Conservation (phyloP, 139 green algal species). For the Astrephomene gubernaculifera region DNA sequence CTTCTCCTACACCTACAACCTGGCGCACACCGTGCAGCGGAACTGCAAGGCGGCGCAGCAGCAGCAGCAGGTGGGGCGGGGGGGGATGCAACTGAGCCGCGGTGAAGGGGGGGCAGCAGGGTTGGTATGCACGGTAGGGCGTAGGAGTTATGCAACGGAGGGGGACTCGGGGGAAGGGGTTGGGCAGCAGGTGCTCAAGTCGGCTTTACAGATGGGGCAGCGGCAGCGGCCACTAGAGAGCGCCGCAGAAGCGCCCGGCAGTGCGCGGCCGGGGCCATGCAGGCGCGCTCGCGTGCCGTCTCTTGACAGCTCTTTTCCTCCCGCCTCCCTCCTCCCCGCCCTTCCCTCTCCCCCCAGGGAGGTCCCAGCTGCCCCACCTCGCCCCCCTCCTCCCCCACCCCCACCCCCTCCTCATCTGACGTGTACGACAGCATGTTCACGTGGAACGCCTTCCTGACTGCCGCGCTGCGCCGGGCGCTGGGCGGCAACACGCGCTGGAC, state of each 20-base stretch:
- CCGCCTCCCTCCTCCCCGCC: background rate
- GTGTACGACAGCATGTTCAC: slow-evolving; percentile 85
- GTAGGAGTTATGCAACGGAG: background rate
- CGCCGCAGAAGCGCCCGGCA: too few relatives aligned
- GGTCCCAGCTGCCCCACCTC: background rate
- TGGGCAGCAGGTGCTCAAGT: too few relatives aligned
- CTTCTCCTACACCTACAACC: slow-evolving; percentile 90
- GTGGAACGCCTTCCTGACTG: slow-evolving; percentile 94
- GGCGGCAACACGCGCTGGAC: slow-evolving; percentile 75
- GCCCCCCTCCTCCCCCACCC: background rate
- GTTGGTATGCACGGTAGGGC: background rate
- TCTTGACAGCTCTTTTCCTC: background rate
- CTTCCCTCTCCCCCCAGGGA: background rate
- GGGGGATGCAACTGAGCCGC: background rate
- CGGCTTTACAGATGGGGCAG: too few relatives aligned
- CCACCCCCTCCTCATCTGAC: background rate
- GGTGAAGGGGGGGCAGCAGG: background rate
- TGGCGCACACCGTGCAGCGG: slow-evolving; percentile 81
- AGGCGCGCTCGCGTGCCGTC: too few relatives aligned
- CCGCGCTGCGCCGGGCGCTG: slow-evolving; percentile 69
- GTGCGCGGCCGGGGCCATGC: too few relatives aligned
- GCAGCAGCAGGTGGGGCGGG: background rate
- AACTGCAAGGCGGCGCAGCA: slow-evolving; percentile 10
- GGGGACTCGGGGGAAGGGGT: background rate
- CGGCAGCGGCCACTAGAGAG: too few relatives aligned